A percentile compares a stretch with the other conserved stretches of the same genome.
These are phyloP conservation scores for Pseudonitzschia pungens DNA, from an alignment of 108 stramenopile species.

Conservation along the genomic window DNA sequence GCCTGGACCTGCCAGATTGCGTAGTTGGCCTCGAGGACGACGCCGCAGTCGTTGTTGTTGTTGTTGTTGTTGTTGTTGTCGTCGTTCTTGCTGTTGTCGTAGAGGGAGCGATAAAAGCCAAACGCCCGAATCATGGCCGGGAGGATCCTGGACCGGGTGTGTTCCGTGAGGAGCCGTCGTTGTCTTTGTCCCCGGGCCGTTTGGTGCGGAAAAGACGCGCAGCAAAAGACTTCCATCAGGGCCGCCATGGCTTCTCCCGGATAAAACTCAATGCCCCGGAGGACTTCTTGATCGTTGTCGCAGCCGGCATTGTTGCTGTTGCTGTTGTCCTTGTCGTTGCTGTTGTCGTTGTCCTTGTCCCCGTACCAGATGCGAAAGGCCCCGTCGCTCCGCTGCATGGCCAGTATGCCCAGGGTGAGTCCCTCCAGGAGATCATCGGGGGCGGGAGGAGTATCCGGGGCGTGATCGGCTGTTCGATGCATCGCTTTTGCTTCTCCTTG, in stretches of 20 bases:
- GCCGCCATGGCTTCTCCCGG: slow-evolving; percentile 55
- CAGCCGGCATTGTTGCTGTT: not conserved
- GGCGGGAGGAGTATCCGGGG: not conserved
- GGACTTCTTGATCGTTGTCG: slow-evolving; percentile 13
- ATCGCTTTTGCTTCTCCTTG: no score
- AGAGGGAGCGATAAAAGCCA: slow-evolving; percentile 33
- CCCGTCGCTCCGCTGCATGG: slow-evolving; percentile 33
- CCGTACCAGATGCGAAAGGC: no score
- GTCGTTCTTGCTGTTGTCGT: no score
- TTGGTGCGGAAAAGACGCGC: no score
- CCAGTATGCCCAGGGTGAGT: slow-evolving; percentile 39
- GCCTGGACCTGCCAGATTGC: slow-evolving; percentile 44
- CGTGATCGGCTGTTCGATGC: no score
- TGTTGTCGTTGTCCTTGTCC: not conserved
- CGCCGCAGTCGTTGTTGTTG: not conserved
- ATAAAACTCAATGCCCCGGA: slow-evolving; percentile 43
- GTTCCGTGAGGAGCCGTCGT: not conserved
- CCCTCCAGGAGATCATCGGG: slow-evolving; percentile 9
- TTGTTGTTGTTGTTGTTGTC: not conserved
- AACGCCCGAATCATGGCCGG: slow-evolving; percentile 34
- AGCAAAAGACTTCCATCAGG: slow-evolving; percentile 39
- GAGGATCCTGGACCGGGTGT: slow-evolving; percentile 22
- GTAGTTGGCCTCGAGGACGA: no score
- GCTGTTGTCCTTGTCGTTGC: not conserved
- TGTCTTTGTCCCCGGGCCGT: no score